A percentile compares a stretch with the other conserved stretches of the same genome.
Conservation (phyloP, 352 stramenopile genomes). For the Phytophthora megakarya region DNA sequence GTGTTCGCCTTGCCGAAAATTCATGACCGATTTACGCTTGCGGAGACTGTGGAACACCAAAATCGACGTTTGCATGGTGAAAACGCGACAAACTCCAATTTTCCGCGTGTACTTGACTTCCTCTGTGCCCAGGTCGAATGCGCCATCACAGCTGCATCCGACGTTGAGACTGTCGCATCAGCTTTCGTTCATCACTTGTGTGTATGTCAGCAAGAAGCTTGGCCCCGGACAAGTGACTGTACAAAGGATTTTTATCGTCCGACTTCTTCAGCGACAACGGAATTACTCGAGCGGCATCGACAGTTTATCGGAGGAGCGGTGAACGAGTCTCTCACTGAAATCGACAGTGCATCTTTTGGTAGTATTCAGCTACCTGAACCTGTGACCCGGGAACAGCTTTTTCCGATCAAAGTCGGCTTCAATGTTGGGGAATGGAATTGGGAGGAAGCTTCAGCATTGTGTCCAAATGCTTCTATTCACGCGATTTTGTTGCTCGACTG, state of each 20-base stretch:
- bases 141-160: constrained; percentile 20
- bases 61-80: constrained; percentile 65
- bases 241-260: constrained; percentile 27
- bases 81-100: constrained; percentile 30
- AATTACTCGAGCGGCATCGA: constrained; percentile 36
- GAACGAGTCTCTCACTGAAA: constrained; percentile 12
- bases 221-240: constrained; percentile 33
- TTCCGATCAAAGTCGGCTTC: constrained; percentile 74
- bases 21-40: constrained; percentile 72
- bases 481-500: constrained; percentile 76
- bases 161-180: constrained; percentile 22
- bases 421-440: constrained; percentile 81
- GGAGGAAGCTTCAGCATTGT: constrained; percentile 40
- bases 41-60: constrained; percentile 71
- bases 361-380: constrained; percentile 39
- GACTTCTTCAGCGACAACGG: constrained; percentile 1
- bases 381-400: constrained; percentile 37
- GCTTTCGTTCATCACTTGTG: constrained; percentile 35
- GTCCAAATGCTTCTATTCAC: constrained; percentile 29
- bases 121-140: constrained; percentile 57
- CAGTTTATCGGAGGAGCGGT: constrained; percentile 33
- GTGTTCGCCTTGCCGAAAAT: constrained; percentile 79
- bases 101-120: constrained; percentile 69
- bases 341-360: constrained; percentile 9
- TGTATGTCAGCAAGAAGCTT: constrained; percentile 37